Evolutionary conservation across 2,329 filamentous ascomycete genomes (phyloP).

Genomic region (Juglanconis oblonga): DNA sequence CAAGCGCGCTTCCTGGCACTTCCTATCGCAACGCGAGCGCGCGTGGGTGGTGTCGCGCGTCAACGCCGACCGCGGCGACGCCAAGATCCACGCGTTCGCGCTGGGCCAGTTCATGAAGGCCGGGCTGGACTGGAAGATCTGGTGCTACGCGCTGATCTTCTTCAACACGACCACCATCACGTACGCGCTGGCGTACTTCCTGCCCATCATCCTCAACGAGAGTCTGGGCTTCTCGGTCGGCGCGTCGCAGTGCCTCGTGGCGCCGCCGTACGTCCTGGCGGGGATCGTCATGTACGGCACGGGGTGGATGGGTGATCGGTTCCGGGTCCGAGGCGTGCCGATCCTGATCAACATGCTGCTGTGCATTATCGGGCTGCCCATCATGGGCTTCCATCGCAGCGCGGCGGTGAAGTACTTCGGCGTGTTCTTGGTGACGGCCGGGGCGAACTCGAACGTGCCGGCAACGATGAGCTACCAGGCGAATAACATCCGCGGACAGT

Average conservation of each 20-base stretch:
- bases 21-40: conserved; percentile 50
- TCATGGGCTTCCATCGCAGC: conserved; percentile 65
- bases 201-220: conserved; percentile 67
- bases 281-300: conserved; percentile 59
- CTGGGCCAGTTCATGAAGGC: conserved; percentile 43
- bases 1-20: conserved; percentile 46
- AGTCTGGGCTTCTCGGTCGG: conserved; percentile 64
- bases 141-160: conserved; percentile 59
- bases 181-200: conserved; percentile 76
- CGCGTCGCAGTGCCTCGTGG: conserved; percentile 66
- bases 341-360: conserved; percentile 64
- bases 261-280: conserved; percentile 66
- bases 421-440: conserved; percentile 72
- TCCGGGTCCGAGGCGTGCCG: conserved; percentile 62
- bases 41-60: conserved; percentile 54
- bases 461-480: conserved; percentile 75
- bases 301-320: conserved; percentile 66
- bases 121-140: conserved; percentile 55
- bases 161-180: conserved; percentile 68
- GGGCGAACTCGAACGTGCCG: conserved; percentile 75
- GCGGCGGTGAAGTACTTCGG: conserved; percentile 66
- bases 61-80: conserved; percentile 56
- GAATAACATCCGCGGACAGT: conserved; percentile 85
- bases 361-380: conserved; percentile 65
- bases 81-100: conserved; percentile 51